These are phyloP conservation scores for Gymnopilus junonius DNA, from an alignment of 768 basidiomycete genomes.

Conservation along the genomic window DNA sequence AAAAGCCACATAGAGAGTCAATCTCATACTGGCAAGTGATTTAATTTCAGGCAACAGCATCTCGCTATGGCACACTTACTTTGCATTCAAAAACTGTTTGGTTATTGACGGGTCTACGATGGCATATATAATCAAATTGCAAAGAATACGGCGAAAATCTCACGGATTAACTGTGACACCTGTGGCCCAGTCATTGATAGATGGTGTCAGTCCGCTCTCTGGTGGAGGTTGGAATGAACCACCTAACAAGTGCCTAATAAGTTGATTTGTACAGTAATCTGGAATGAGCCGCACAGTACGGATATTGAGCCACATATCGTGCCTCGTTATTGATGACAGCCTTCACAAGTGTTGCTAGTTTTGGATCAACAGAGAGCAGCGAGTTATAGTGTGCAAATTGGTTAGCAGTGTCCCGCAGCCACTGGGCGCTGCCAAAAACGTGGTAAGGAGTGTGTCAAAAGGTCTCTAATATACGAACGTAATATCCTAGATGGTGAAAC, in stretches of 20 bases:
- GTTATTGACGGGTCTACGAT: slow-evolving; percentile 63
- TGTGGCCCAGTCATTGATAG: slow-evolving; percentile 71
- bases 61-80: slow-evolving; percentile 35
- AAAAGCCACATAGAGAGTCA: slow-evolving; percentile 78
- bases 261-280: neutral
- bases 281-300: slow-evolving; percentile 56
- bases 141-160: slow-evolving; percentile 28
- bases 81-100: slow-evolving; percentile 84
- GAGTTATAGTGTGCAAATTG: slow-evolving; percentile 78
- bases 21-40: slow-evolving; percentile 65
- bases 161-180: slow-evolving; percentile 77
- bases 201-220: slow-evolving; percentile 67
- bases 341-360: slow-evolving; percentile 68
- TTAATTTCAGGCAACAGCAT: neutral
- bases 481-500: slow-evolving; percentile 55
- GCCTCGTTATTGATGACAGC: slow-evolving; percentile 86
- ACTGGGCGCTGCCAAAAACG: slow-evolving; percentile 63
- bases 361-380: slow-evolving; percentile 58
- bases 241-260: slow-evolving; percentile 32
- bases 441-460: slow-evolving; percentile 4
- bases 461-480: slow-evolving; percentile 49
- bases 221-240: slow-evolving; percentile 83
- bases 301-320: slow-evolving; percentile 70
- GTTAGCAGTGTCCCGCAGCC: slow-evolving; percentile 83
- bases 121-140: neutral